Base-by-base conservation (phyloP, 2,329 filamentous ascomycete species). In the Penicillium decumbens region DNA sequence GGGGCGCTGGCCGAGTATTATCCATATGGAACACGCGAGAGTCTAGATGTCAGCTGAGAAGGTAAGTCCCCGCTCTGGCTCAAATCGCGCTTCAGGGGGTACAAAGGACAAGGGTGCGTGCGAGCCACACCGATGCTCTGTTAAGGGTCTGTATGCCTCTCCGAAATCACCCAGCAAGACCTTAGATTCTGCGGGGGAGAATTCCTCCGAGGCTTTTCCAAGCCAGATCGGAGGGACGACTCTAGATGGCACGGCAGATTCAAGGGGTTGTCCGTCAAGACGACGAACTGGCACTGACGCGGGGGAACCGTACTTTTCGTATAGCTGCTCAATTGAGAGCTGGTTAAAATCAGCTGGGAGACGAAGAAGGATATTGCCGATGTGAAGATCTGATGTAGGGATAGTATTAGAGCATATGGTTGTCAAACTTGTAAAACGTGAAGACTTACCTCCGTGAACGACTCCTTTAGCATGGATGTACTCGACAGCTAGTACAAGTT, bases 41-140 rank as follows among this genome's bases (percentile, higher is more conserved):
- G 61, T 68, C 69, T 66, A 72, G 13, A 71, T 67, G 41, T 72
- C 67, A 3, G 67, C 63, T 15, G 59, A 18, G 30, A 65, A 58
- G 12, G 51, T 52, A 30, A 58, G 42, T 9, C 24, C n/a, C 6
- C 10, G 57, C 24, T 46, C 52, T 30, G 64, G 65, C 38, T 71
- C 67, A 47, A 72, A 72, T 15, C 54, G 51, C 4, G 60, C 56
- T 51, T 72, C 67, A 4, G 67, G 69, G 1, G 66, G 65, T 3
- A 59, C 54, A 40, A 65, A 56, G 45, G 41, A 15, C 7, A 65
- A 50, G 0, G 67, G 65, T 57, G 60, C 23, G 54, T 63, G 55
- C 56, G 51, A 43, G 56, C 56, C 8, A 41, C 30, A 18, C 3
- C 39, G 39, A 18, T 30, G 9, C 32, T 47, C 9, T 10, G 30